Evolutionary conservation across 305 asterid species (phyloP), one percentile per base, ranked within the genome.

Genomic region (Fraxinus angustifolia): DNA sequence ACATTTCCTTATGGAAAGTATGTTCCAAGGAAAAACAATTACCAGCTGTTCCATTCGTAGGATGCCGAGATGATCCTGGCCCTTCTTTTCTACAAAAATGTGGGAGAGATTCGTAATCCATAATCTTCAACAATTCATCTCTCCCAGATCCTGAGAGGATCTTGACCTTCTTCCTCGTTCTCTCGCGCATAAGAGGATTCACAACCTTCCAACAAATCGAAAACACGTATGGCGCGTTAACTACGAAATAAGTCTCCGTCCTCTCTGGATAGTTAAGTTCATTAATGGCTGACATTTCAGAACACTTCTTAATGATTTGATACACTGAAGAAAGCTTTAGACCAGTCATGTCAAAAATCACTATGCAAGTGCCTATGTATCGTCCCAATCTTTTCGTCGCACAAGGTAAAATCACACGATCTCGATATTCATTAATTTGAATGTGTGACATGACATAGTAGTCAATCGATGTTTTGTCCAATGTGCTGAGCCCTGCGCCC

Each of bases 191-290:
- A 85, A 95, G 98, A 84, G 98, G 98, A 73, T 85, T 88, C 81
- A 94, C 97, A 14, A 93, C 98, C 99, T 92, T 95, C 98, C 99
- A 95, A 84, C 99, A 93, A 30, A 97, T 93, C 60, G 97, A 92
- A 86, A 95, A 95, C 67, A 95, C 88, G 79, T 92, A 93, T 40
- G 97, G 97, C 40, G 95, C 99, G 62, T 95, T 95, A 79, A 95
- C 98, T 67, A 95, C 91, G 89, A 87, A 93, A 83, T 95, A 95
- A 0, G 92, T 90, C 38, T 91, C 96, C 4, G 97, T 91, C 90
- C 91, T 95, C 95, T 95, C 99, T 0, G 98, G 98, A 84, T 93
- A 95, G 88, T 93, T 92, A 79, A 91, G 89, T 86, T 95, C 98
- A 85, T 95, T 98, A 38, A 95, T 90, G 36, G 97, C 87, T 80